Conservation (phyloP, 2,329 filamentous ascomycete species). For the Apiospora malaysiana region DNA sequence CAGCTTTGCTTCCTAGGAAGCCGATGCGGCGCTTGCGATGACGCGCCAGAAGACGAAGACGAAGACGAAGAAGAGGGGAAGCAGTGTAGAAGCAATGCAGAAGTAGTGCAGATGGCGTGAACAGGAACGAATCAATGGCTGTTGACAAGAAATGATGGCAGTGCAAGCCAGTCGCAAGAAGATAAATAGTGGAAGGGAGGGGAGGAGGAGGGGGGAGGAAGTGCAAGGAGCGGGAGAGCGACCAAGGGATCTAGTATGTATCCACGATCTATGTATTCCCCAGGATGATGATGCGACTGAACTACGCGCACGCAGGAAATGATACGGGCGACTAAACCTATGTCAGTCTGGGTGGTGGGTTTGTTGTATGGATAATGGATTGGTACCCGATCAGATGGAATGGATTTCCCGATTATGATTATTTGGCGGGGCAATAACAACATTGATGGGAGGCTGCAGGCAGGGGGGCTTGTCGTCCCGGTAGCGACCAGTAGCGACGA, state of each 20-base stretch:
- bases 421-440: conserved; percentile 14
- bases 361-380: conserved; percentile 14
- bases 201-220: conserved; percentile 9
- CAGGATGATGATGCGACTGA: conserved; percentile 15
- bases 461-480: conserved; percentile 14
- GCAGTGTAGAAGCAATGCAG: neutral
- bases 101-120: neutral
- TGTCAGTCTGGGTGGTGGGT: conserved; percentile 12
- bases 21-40: neutral
- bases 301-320: neutral
- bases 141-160: neutral
- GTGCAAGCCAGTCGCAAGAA: neutral
- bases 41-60: too few species aligned
- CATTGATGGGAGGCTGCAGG: conserved; percentile 1
- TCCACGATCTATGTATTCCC: conserved; percentile 16
- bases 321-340: conserved; percentile 11
- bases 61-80: neutral
- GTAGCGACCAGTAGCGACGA: neutral
- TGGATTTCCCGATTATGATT: conserved; percentile 14
- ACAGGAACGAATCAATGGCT: neutral
- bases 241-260: conserved; percentile 15
- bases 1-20: conserved; percentile 4
- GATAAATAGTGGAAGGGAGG: neutral
- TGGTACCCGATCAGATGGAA: conserved; percentile 16
- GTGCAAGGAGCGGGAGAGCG: conserved; percentile 16